Percentiles rank a stretch among this genome's conserved stretches.
These are phyloP conservation scores for Mortierella hygrophila DNA, from an alignment of 192 early-diverging fungal species.

Conservation along the genomic window DNA sequence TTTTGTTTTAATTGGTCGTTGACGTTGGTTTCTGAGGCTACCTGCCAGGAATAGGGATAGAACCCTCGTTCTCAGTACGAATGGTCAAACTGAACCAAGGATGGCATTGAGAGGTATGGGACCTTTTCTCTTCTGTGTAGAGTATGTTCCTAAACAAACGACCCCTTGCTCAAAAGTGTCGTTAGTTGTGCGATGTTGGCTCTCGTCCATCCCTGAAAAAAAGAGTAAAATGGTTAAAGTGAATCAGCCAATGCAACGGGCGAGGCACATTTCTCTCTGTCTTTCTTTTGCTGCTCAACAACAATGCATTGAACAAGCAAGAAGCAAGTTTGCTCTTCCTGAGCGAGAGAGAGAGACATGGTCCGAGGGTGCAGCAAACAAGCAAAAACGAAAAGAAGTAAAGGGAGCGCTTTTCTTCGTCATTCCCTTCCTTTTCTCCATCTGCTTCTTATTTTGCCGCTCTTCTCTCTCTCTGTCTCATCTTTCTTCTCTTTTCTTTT, in stretches of 20 bases:
- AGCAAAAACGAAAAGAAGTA: background rate
- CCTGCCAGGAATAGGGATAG: too few species aligned
- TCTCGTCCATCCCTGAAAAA: constrained; percentile 1
- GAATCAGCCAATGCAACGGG: background rate
- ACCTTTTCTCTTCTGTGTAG: too few species aligned
- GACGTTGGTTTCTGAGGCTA: too few species aligned
- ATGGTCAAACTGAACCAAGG: too few species aligned
- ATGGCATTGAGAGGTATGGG: too few species aligned
- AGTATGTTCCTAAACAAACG: background rate
- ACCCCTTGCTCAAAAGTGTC: background rate
- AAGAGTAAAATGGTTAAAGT: too few species aligned
- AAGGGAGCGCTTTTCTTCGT: background rate
- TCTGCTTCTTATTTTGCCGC: background rate
- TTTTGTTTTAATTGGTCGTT: too few species aligned
- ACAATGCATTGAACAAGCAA: background rate
- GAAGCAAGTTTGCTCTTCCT: background rate
- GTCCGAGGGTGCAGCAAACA: background rate
- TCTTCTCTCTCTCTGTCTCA: background rate
- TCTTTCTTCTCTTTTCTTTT: background rate
- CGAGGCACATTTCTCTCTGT: background rate
- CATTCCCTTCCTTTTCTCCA: background rate
- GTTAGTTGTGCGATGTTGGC: background rate
- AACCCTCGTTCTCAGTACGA: too few species aligned
- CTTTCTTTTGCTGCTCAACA: background rate
- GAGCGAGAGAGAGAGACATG: background rate